A percentile compares a stretch with the other conserved stretches of the same genome.
These are phyloP conservation scores for Rhodofomes roseus DNA, from an alignment of 1,284 basidiomycete species.

Conservation along the genomic window DNA sequence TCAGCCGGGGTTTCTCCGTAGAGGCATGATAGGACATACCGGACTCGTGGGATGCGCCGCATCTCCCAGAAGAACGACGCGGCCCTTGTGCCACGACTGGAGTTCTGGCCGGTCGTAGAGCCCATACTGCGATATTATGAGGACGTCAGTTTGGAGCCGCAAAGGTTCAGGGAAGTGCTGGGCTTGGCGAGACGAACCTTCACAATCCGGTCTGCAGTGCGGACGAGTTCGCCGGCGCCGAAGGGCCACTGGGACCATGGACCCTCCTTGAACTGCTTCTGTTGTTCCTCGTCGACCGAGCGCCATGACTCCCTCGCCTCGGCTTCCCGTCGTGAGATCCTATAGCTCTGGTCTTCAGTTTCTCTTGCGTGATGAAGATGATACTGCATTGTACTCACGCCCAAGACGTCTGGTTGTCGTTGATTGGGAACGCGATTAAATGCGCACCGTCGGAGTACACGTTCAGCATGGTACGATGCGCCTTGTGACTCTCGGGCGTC, in stretches of 20 bases:
- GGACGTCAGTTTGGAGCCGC: background rate
- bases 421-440: constrained; percentile 37
- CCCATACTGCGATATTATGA: constrained; percentile 33
- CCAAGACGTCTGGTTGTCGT: constrained; percentile 33
- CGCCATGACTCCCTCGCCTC: constrained; percentile 43
- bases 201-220: constrained; percentile 31
- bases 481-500: constrained; percentile 20
- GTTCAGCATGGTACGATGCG: constrained; percentile 27
- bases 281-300: constrained; percentile 29
- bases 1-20: background rate
- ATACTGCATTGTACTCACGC: constrained; percentile 29
- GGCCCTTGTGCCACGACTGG: constrained; percentile 37
- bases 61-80: constrained; percentile 31
- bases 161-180: background rate
- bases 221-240: constrained; percentile 34
- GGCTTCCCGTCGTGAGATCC: constrained; percentile 34
- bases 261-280: constrained; percentile 30
- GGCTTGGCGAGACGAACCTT: constrained; percentile 35
- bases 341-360: constrained; percentile 12
- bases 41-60: constrained; percentile 35
- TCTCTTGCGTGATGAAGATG: no score
- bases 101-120: constrained; percentile 45
- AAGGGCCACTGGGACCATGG: constrained; percentile 31
- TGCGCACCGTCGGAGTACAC: constrained; percentile 36
- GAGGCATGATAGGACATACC: constrained; percentile 12